A percentile compares a stretch with the other conserved stretches of the same genome.
Conservation (phyloP, 2,329 filamentous ascomycete species). For the Botrytis pseudocinerea region DNA sequence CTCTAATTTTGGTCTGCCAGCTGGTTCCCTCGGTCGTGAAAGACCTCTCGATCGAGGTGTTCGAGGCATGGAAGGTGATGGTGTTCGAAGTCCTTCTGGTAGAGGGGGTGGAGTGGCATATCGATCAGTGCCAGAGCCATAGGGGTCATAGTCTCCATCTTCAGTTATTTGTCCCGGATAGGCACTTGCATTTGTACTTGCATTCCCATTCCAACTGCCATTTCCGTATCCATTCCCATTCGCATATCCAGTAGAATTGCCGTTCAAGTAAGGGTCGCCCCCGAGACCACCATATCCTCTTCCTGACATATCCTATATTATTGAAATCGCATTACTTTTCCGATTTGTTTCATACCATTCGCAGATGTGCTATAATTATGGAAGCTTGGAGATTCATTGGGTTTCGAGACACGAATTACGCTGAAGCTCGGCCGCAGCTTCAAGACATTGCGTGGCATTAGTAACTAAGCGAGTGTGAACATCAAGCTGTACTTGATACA, state of each 20-base stretch:
- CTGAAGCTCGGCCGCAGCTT: constrained; percentile 17
- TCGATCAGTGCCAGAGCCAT: constrained; percentile 31
- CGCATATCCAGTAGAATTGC: constrained; percentile 27
- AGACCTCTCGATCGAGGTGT: constrained; percentile 27
- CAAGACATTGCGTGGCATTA: neutral
- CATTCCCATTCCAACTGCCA: constrained; percentile 18
- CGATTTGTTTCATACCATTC: constrained; percentile 31
- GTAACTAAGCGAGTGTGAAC: constrained; percentile 7
- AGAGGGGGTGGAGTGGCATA: constrained; percentile 35
- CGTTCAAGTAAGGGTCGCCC: constrained; percentile 38
- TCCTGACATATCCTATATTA: constrained; percentile 37
- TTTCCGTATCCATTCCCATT: constrained; percentile 21
- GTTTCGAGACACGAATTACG: constrained; percentile 6
- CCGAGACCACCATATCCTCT: constrained; percentile 39
- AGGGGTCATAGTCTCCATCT: constrained; percentile 40
- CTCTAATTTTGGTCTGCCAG: constrained; percentile 22
- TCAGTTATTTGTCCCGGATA: constrained; percentile 33
- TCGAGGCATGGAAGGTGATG: constrained; percentile 30
- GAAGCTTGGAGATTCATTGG: neutral
- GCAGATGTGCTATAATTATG: constrained; percentile 13
- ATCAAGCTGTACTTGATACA: neutral
- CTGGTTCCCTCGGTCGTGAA: constrained; percentile 30
- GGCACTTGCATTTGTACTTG: constrained; percentile 29
- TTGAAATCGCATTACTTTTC: constrained; percentile 30
- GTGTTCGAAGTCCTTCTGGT: constrained; percentile 18